A percentile compares a stretch with the other conserved stretches of the same genome.
Conservation (phyloP, 306 rosid genomes). For the Cicer cuneatum region DNA sequence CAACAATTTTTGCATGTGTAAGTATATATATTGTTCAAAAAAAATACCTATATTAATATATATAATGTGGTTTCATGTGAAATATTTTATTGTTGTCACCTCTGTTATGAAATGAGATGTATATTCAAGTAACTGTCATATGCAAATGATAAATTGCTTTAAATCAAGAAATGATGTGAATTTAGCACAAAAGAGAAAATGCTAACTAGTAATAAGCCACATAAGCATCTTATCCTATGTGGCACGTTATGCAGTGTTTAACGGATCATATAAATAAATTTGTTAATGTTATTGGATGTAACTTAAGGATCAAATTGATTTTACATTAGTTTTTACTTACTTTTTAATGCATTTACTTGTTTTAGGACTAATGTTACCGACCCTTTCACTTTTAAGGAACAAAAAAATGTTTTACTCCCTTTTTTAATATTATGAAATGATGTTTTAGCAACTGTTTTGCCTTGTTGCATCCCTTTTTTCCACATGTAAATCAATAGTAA, state of each 20-base stretch:
- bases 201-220: constrained; percentile 1
- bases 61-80: constrained; percentile 8
- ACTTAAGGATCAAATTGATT: background rate
- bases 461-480: constrained; percentile 3
- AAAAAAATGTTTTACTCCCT: background rate
- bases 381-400: background rate
- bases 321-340: background rate
- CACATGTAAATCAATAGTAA: too few species aligned
- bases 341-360: background rate
- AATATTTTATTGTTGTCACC: constrained; percentile 12
- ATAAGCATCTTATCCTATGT: background rate
- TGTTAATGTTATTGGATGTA: background rate
- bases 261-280: background rate
- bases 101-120: constrained; percentile 12
- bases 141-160: background rate
- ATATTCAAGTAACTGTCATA: constrained; percentile 7
- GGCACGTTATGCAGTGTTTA: background rate
- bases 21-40: background rate
- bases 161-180: background rate
- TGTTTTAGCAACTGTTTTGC: background rate
- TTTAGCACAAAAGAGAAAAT: background rate
- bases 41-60: background rate
- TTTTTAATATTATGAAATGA: background rate
- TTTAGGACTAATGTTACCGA: background rate
- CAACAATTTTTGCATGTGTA: constrained; percentile 4